A percentile compares a stretch with the other conserved stretches of the same genome.
Conservation (phyloP, 2,329 filamentous ascomycete species). For the Aspergillus eucalypticola region DNA sequence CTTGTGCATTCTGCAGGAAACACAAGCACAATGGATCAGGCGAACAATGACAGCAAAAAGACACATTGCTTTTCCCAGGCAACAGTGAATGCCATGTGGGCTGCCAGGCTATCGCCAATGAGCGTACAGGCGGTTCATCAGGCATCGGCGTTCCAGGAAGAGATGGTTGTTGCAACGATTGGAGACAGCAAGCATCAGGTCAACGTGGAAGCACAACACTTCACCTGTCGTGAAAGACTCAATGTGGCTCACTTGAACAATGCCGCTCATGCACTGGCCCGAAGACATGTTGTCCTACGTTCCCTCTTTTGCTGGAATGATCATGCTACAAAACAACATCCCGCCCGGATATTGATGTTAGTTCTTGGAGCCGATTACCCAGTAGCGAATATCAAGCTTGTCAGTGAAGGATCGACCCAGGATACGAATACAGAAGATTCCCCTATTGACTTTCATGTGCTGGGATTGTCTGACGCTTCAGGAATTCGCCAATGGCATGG, state of each 20-base stretch:
- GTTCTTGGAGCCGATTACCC: not conserved
- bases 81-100: not conserved
- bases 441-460: not conserved
- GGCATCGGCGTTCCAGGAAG: conserved; percentile 7
- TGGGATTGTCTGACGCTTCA: not conserved
- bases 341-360: not conserved
- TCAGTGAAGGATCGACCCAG: not conserved
- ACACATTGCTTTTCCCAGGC: not conserved
- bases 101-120: not conserved
- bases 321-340: not conserved
- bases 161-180: conserved; percentile 6
- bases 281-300: conserved; percentile 2
- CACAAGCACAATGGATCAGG: not conserved
- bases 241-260: not conserved
- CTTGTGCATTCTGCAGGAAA: not conserved
- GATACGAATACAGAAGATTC: not conserved
- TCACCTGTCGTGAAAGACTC: not conserved
- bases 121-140: not conserved
- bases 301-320: conserved; percentile 4
- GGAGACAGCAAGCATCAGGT: not conserved
- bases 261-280: conserved; percentile 2
- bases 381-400: not conserved
- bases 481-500: not conserved
- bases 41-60: not conserved
- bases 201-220: conserved; percentile 10